These are phyloP conservation scores for Rhinocladiella mackenziei DNA, from an alignment of 2,329 filamentous ascomycete genomes.

Conservation along the genomic window DNA sequence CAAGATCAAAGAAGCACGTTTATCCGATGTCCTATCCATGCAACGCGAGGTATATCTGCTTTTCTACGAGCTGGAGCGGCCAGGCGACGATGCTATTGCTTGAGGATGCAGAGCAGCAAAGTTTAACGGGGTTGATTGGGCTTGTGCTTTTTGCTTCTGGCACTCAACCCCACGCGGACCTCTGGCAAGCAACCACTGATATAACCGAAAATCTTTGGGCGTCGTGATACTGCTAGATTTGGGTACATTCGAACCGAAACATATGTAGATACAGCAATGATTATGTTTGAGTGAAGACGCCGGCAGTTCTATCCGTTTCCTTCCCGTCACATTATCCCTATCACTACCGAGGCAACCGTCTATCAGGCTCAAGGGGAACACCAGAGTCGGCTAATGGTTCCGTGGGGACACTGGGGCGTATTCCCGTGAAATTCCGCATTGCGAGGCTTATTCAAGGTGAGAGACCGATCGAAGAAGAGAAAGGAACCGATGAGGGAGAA, in stretches of 20 bases:
- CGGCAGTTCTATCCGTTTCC: not conserved
- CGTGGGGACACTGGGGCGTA: not conserved
- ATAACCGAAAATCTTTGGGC: no score
- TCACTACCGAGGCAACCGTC: not conserved
- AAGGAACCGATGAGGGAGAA: not conserved
- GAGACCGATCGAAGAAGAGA: not conserved
- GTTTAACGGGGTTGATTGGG: not conserved
- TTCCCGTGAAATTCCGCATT: not conserved
- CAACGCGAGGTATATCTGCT: conserved; percentile 93
- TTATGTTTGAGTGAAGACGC: not conserved
- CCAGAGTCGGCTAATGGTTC: no score
- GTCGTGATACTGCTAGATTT: not conserved
- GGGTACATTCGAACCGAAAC: not conserved
- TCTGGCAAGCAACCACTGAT: no score
- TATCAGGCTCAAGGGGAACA: no score
- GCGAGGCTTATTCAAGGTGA: not conserved
- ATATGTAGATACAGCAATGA: conserved; percentile 1
- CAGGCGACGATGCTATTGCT: conserved; percentile 27
- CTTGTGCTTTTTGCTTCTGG: not conserved
- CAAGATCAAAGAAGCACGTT: conserved; percentile 91
- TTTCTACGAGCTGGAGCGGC: conserved; percentile 82
- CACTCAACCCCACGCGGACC: not conserved
- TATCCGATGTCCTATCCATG: conserved; percentile 84
- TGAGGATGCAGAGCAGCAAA: not conserved
- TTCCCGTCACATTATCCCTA: not conserved